Conservation (phyloP, 176 grass and related monocot genomes). For the Areca catechu region DNA sequence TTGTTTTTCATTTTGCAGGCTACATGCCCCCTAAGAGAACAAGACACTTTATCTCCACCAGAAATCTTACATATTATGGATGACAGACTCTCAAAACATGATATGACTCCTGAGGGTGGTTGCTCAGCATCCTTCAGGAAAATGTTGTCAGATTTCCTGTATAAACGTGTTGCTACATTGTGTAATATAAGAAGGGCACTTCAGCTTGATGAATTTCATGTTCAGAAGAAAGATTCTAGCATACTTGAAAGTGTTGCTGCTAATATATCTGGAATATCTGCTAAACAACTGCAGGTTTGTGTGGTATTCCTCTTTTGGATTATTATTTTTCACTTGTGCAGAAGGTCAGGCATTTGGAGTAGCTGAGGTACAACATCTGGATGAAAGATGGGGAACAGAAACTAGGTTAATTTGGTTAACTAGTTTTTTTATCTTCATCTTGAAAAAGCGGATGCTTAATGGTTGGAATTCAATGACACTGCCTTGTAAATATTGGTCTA, state of each 20-base stretch:
- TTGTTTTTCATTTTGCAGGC: constrained; percentile 41
- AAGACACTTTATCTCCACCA: constrained; percentile 43
- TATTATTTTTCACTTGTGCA: neutral
- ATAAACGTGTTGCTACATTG: constrained; percentile 34
- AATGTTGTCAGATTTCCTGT: constrained; percentile 47
- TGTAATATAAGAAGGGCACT: constrained; percentile 55
- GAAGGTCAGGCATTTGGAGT: neutral
- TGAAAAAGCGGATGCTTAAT: too few relatives aligned
- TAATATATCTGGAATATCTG: constrained; percentile 86
- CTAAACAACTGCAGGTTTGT: constrained; percentile 77
- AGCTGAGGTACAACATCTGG: neutral
- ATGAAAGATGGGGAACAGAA: too few relatives aligned
- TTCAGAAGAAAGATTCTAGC: constrained; percentile 25
- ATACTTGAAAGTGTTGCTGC: constrained; percentile 50
- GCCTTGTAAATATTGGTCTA: too few relatives aligned
- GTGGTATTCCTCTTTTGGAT: constrained; percentile 1
- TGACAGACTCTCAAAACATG: constrained; percentile 40
- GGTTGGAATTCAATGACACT: too few relatives aligned
- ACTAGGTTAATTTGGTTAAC: too few relatives aligned
- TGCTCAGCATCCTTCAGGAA: constrained; percentile 60
- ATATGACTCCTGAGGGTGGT: constrained; percentile 40
- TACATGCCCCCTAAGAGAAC: constrained; percentile 58
- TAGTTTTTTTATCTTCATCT: too few relatives aligned
- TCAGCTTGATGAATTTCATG: constrained; percentile 39
- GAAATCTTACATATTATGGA: constrained; percentile 46